Evolutionary conservation across 768 basidiomycete genomes (phyloP).

Genomic region (Roridomyces roridus): DNA sequence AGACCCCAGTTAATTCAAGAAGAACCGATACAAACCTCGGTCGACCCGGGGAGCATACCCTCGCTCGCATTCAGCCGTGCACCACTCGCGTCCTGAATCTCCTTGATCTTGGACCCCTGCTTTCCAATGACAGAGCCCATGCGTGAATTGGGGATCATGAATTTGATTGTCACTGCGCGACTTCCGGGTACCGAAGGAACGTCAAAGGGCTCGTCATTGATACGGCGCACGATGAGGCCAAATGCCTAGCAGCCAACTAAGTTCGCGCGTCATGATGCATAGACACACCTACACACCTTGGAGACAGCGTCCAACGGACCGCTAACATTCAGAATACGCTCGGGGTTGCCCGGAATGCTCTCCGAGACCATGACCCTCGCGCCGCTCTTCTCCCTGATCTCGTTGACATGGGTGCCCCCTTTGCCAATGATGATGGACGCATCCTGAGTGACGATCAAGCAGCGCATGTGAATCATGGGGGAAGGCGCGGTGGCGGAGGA

Average conservation of each 20-base stretch:
- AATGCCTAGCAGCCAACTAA: conserved; percentile 71
- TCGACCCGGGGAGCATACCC: conserved; percentile 98
- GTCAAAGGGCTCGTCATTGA: conserved; percentile 99
- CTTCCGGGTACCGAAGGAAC: conserved; percentile 97
- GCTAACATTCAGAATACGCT: conserved; percentile 95
- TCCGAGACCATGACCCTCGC: conserved; percentile 97
- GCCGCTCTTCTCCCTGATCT: conserved; percentile 97
- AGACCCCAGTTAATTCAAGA: conserved; percentile 8
- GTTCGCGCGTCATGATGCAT: conserved; percentile 4
- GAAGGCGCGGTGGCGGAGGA: conserved; percentile 66
- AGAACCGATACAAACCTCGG: conserved; percentile 70
- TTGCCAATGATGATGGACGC: conserved; percentile 99
- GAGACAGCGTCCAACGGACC: conserved; percentile 98
- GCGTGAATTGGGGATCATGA: conserved; percentile 98
- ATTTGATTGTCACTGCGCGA: conserved; percentile 98
- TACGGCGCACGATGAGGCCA: conserved; percentile 96
- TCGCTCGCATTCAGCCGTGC: conserved; percentile 96
- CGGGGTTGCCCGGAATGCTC: conserved; percentile 99
- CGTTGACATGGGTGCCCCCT: conserved; percentile 94
- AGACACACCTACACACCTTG: conserved; percentile 70
- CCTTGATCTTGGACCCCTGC: conserved; percentile 97
- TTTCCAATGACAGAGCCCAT: conserved; percentile 99
- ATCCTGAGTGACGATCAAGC: conserved; percentile 98
- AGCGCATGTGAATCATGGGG: conserved; percentile 94
- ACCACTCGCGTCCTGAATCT: conserved; percentile 98